Evolutionary conservation across 306 rosid genomes (phyloP), one percentile per base, ranked within the genome.

Genomic region (Canavalia ensiformis): DNA sequence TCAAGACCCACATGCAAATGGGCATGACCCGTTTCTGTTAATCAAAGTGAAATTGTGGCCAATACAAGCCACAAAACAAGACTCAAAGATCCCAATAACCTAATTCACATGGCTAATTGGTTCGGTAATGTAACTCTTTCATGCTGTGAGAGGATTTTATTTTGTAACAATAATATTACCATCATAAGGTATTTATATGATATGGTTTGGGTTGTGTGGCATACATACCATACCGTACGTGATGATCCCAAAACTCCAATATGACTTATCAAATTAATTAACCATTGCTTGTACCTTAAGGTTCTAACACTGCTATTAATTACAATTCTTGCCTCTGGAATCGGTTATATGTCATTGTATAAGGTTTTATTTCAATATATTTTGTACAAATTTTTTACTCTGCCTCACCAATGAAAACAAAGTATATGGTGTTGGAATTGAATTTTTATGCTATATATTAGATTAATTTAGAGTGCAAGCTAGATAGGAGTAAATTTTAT

Each of bases 1-100:
- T 84, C 85, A 4, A 86, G 90, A 13, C 91, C 97, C 0, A 79
- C 94, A 6, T 78, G n/a, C 0, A 70, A 0, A 1, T 18, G 94
- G 94, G 76, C 94, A 92, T 0, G 83, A 58, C 1, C 2, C n/a
- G 7, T 76, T 90, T 11, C 80, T 37, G 64, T 55, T 0, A 52
- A 92, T 44, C 66, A 92, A 71, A 5, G 94, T 87, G 75, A 89
- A 73, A 9, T 66, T 12, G 70, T 78, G 31, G 88, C 85, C 63
- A 82, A 76, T 45, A 74, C 51, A 5, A 87, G 76, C 71, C 89
- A 87, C 37, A 76, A 37, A 29, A 18, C 2, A 10, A 70, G 31
- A 34, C 31, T 30, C 4, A 69, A 34, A 3, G 42, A 7, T 33
- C 34, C 13, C 0, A 4, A 28, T 11, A 80, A 11, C 33, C 58